Evolutionary conservation across 2,329 filamentous ascomycete genomes (phyloP), one percentile per base, ranked within the genome.

Genomic region (Fusarium annulatum): DNA sequence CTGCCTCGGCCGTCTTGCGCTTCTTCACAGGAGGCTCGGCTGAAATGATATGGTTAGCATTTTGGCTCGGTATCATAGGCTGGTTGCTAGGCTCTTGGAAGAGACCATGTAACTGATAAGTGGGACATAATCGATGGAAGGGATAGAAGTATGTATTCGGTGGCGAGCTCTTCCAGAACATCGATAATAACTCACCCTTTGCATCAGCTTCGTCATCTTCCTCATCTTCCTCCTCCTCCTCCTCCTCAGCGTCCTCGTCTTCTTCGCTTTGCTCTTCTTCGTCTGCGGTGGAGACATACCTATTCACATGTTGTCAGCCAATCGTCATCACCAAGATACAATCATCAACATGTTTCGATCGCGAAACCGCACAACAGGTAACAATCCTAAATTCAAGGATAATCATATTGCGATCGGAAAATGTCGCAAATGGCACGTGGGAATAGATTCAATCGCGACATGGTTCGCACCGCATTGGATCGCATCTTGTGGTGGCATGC

Each of bases 11-110:
- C 33, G 85, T 86, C 84, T 87, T 88, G 76, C 83, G 84, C 81
- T 87, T 88, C 83, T 88, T 88, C 64, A 84, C 84, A 42, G 86
- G 86, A 60, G 71, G 71, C 56, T 74, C 71, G 56, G 34, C 71
- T 73, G 28, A 11, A 30, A 12, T 11, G 5, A 38, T 12, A 28
- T 19, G 2, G 42, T 73, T 34, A 73, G 71, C 26, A 34, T 51
- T 45, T 49, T 41, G 23, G 15, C 33, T 33, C 48, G 21, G 3
- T n/a, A 26, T 21, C 23, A 26, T 15, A 43, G 3, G 6, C 28
- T 18, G 33, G 2, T n/a, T 16, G 9, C 16, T 1, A 19, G 28
- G 34, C 16, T 21, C 26, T 45, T 19, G n/a, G 11, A n/a, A 28
- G 19, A n/a, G 34, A 9, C 15, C 5, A 12, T 14, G 23, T 28